Conservation (phyloP, 352 stramenopile genomes). For the Peronospora belbahrii region DNA sequence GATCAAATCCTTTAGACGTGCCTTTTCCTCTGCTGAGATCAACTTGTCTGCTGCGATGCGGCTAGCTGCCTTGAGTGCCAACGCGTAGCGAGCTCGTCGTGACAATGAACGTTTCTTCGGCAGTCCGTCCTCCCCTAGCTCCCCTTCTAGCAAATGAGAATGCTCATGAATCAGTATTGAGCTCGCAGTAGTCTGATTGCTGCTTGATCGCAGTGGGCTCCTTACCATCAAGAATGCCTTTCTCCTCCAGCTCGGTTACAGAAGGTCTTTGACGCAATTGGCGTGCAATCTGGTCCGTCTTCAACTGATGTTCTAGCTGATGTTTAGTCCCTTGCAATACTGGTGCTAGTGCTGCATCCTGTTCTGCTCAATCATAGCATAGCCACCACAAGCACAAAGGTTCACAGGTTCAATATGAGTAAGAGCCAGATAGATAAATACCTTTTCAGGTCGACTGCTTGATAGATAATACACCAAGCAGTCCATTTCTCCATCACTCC, state of each 20-base stretch:
- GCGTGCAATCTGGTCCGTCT: conserved; percentile 54
- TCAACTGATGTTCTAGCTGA: conserved; percentile 64
- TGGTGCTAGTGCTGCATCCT: conserved; percentile 39
- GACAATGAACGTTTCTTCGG: conserved; percentile 45
- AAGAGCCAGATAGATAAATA: too few species aligned
- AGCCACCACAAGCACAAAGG: not conserved
- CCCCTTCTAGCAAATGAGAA: conserved; percentile 46
- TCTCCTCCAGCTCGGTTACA: conserved; percentile 64
- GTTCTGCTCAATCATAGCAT: conserved; percentile 20
- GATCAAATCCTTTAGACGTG: conserved; percentile 77
- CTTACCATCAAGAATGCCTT: conserved; percentile 66
- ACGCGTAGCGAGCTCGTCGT: conserved; percentile 61
- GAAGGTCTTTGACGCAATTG: conserved; percentile 66
- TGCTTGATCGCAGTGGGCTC: conserved; percentile 4
- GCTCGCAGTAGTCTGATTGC: conserved; percentile 1
- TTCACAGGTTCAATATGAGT: too few species aligned
- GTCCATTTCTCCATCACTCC: too few species aligned
- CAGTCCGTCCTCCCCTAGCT: conserved; percentile 41
- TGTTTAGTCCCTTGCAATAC: conserved; percentile 65
- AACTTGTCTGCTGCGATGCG: conserved; percentile 78
- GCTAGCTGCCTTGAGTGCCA: conserved; percentile 69
- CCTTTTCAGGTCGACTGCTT: too few species aligned
- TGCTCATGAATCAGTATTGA: conserved; percentile 7
- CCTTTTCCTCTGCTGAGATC: conserved; percentile 70
- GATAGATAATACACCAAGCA: too few species aligned